Base-by-base conservation (phyloP, 306 rosid species). In the Urtica urens region DNA sequence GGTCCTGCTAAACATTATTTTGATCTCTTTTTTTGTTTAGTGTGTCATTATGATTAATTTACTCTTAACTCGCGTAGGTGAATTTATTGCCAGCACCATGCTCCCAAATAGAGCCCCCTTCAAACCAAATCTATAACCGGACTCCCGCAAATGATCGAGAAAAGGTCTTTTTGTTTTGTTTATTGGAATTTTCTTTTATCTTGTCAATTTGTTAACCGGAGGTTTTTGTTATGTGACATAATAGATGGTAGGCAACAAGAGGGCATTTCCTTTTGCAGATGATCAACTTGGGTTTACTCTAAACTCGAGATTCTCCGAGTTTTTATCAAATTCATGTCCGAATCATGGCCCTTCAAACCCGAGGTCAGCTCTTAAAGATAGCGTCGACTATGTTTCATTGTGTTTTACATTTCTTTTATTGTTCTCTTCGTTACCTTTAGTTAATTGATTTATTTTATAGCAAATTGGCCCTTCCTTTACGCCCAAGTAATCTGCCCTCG, bases 91-190 rank as follows among this genome's bases (percentile, higher is more conserved):
- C 72, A 44, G 55, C 62, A 38, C 56, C 66, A 43, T 70, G 55
- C 61, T 76, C 46, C 57, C 55, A 66, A 34, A 57, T 54, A 62
- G 97, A 88, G 95, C 97, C 84, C 97, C 97, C 97, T 88, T 88
- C 95, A 88, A 88, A 88, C 97, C 97, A 88, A 88, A 88, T 66
- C 59, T 68, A 23, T 31, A 39, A 57, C 47, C 55, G 67, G 69
- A 76, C 59, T 46, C 54, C 39, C 34, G 48, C 52, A 43, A 56
- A 20, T 8, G 23, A 43, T 5, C 23, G n/a, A n/a, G n/a, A 43
- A 43, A 43, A 17, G 6, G 22, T 10, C 21, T 21, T 4, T 44
- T 44, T 26, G 7, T 16, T 41, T 44, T 16, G 38, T 35, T 31
- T 13, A 3, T 44, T 10, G 20, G 9, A 34, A 23, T 22, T 35